Evolutionary conservation across 1,284 basidiomycete species (phyloP).

Genomic region (Malassezia brasiliensis): DNA sequence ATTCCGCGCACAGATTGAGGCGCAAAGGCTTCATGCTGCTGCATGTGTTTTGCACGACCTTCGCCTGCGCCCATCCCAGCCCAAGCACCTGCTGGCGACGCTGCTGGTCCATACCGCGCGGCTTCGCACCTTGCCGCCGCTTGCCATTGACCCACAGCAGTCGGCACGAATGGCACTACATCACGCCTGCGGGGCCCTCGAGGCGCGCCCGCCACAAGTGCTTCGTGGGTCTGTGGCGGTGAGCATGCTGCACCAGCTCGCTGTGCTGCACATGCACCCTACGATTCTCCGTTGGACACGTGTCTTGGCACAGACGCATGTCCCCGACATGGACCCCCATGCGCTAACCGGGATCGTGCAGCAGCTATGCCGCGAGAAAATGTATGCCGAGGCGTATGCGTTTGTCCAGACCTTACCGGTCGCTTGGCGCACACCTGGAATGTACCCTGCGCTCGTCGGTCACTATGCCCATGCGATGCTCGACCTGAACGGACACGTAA

Average conservation of each 20-base stretch:
- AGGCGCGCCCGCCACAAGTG: not conserved
- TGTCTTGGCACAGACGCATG: slow-evolving; percentile 13
- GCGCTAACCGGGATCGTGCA: slow-evolving; percentile 9
- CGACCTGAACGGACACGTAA: not conserved
- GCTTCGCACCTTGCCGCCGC: not conserved
- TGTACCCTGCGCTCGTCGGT: slow-evolving; percentile 25
- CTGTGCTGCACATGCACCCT: slow-evolving; percentile 18
- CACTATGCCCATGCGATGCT: slow-evolving; percentile 17
- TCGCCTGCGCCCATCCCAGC: slow-evolving; percentile 24
- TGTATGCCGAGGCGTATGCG: slow-evolving; percentile 14
- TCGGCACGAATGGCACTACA: slow-evolving; percentile 12
- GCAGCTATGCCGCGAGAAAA: slow-evolving; percentile 19
- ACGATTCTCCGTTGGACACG: slow-evolving; percentile 16
- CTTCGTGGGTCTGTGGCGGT: slow-evolving; percentile 6
- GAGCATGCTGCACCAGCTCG: slow-evolving; percentile 19
- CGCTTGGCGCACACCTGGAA: slow-evolving; percentile 15
- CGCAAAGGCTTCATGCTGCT: slow-evolving; percentile 15
- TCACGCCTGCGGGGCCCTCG: slow-evolving; percentile 13
- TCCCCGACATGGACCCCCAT: not conserved
- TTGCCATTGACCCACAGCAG: not conserved
- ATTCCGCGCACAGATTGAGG: slow-evolving; percentile 13
- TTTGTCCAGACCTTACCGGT: slow-evolving; percentile 19
- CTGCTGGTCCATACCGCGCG: slow-evolving; percentile 10
- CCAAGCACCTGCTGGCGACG: slow-evolving; percentile 19
- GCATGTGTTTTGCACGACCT: slow-evolving; percentile 16